These are phyloP conservation scores for Scleroderma bovista DNA, from an alignment of 768 basidiomycete genomes.

Conservation along the genomic window DNA sequence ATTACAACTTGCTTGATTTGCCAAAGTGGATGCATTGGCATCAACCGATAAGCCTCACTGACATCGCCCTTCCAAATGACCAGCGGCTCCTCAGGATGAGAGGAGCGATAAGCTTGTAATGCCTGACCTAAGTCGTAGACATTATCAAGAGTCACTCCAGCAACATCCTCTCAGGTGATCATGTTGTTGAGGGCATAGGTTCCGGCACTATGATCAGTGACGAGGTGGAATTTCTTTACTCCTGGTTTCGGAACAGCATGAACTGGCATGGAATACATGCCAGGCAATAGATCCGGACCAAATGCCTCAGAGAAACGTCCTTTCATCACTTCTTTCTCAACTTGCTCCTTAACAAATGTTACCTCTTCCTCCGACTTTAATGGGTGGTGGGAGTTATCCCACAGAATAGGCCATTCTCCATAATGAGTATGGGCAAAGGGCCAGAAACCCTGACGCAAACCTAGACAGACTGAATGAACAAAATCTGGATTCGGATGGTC, in stretches of 20 bases:
- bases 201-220: constrained; percentile 36
- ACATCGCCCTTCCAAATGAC: constrained; percentile 34
- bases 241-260: constrained; percentile 40
- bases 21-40: constrained; percentile 36
- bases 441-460: constrained; percentile 40
- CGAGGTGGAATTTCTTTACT: constrained; percentile 28
- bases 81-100: background rate
- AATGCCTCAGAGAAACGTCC: constrained; percentile 22
- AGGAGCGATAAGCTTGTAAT: rapidly evolving
- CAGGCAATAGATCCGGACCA: constrained; percentile 24
- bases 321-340: background rate
- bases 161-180: constrained; percentile 21
- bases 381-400: background rate
- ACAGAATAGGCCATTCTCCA: constrained; percentile 12
- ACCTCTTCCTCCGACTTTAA: constrained; percentile 11
- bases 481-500: constrained; percentile 35
- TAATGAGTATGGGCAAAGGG: constrained; percentile 30
- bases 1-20: constrained; percentile 34
- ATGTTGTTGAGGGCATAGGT: constrained; percentile 32
- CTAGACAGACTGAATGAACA: constrained; percentile 28
- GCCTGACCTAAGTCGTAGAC: constrained; percentile 27
- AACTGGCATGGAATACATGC: constrained; percentile 39
- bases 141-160: constrained; percentile 28
- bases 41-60: constrained; percentile 28
- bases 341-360: constrained; percentile 21